Base-by-base conservation (phyloP, 257 asterid species). In the Agastache rugosa region DNA sequence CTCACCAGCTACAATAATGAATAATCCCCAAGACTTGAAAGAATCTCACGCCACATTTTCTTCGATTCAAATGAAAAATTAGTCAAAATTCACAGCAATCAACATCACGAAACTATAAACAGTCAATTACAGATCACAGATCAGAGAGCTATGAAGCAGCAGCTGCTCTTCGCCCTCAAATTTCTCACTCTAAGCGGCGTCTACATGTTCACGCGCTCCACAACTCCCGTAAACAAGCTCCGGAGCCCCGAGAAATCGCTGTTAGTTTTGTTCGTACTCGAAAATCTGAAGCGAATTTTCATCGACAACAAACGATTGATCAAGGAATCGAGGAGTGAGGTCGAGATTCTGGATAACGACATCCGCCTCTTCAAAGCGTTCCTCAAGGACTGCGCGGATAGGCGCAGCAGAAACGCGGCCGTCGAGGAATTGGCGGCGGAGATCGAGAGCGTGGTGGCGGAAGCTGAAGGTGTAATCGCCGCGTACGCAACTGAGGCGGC, bases 141-240 rank as follows among this genome's bases (percentile, higher is more conserved):
- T 67, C 19, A 0, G 44, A 23, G 58, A 69, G 67, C 55, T 5
- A 82, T 82, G 86, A 82, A 78, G 79, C 78, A 75, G 77, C 86
- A 78, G 77, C 74, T 83, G 12, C 19, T 76, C 6, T 53, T 74
- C 14, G 81, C 83, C 11, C 39, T 64, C 69, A 83, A 83, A 67
- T 47, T 83, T 1, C 22, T 83, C 55, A 34, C 85, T 27, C 73
- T 83, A 5, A 66, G 83, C 79, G 69, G 85, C 71, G 77, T 47
- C 2, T 83, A 83, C 71, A 11, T 84, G 54, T 84, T 84, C 82
- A 84, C 88, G 1, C 80, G 86, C 51, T 78, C 84, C 11, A 85
- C 86, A 47, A 84, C 88, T 0, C 82, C 83, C 11, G 17, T 76
- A 0, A 35, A 39, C 76, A 68, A 65, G 14, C 76, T 75, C 73